Conservation (phyloP, 108 stramenopile genomes). For the Aurantiochytrium sp. region DNA sequence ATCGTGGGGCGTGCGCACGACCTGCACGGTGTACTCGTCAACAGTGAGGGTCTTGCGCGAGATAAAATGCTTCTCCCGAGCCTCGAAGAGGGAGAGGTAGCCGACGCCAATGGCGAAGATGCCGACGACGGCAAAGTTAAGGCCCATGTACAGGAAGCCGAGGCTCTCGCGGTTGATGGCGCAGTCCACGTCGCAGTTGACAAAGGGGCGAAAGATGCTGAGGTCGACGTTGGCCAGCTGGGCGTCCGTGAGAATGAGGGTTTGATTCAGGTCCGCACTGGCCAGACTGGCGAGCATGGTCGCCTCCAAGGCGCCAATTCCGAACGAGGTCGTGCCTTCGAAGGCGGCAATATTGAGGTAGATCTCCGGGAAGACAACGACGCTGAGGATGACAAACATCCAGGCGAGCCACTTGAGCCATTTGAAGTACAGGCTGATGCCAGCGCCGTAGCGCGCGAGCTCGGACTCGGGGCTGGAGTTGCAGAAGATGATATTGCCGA, state of each 20-base stretch:
- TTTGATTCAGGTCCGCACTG: background rate
- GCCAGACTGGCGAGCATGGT: slow-evolving; percentile 11
- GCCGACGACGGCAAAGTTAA: background rate
- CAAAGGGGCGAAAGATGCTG: background rate
- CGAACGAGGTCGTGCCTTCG: background rate
- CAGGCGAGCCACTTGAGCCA: slow-evolving; percentile 28
- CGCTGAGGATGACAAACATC: background rate
- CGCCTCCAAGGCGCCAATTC: background rate
- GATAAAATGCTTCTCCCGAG: background rate
- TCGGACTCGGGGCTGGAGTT: background rate
- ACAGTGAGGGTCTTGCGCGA: background rate
- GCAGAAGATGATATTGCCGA: background rate
- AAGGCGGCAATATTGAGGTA: background rate
- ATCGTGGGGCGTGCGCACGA: background rate
- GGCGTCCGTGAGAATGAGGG: background rate
- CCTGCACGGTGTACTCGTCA: slow-evolving; percentile 25
- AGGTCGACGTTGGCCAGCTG: background rate
- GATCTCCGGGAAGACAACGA: background rate
- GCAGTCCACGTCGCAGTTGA: background rate
- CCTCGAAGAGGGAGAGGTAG: background rate
- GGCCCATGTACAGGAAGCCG: background rate
- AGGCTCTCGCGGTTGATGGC: background rate
- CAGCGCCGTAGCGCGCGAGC: background rate
- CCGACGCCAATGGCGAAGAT: background rate
- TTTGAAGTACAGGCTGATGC: slow-evolving; percentile 20